phyloP scores from a whole-genome alignment of 495 filamentous ascomycete genomes.

The Annulohypoxylon moriforme region DNA sequence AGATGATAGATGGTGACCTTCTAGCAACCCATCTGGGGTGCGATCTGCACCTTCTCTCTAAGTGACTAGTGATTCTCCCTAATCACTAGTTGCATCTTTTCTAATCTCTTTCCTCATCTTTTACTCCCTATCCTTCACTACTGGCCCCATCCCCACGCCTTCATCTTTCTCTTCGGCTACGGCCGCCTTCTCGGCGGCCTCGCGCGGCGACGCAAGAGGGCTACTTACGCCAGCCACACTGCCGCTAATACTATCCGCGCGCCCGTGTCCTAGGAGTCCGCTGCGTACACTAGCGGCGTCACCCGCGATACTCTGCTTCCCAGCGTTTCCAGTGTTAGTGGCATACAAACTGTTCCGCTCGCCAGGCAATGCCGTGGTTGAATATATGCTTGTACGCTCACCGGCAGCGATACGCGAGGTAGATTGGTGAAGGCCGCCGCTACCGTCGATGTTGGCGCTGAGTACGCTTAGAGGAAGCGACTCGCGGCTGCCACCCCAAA shows the following conservation, averaged over 20 bases:
- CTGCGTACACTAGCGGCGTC: conserved; percentile 85
- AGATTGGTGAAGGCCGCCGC: conserved; percentile 63
- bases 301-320: conserved; percentile 69
- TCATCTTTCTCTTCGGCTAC: conserved; percentile 48
- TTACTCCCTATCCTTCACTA: conserved; percentile 29
- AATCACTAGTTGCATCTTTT: too few species aligned
- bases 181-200: conserved; percentile 50
- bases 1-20: background rate
- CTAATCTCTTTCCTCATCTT: background rate
- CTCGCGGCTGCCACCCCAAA: conserved; percentile 91
- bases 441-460: conserved; percentile 74
- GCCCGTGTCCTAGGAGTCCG: conserved; percentile 76
- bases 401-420: conserved; percentile 69
- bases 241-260: conserved; percentile 83
- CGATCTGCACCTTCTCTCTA: background rate
- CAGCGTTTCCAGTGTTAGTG: conserved; percentile 60
- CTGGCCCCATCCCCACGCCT: background rate
- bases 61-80: background rate
- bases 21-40: background rate
- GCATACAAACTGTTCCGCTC: conserved; percentile 87
- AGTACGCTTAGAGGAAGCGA: conserved; percentile 89
- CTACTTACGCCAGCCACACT: conserved; percentile 75
- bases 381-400: conserved; percentile 85
- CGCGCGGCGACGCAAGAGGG: conserved; percentile 69
- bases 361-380: conserved; percentile 73